phyloP scores from a whole-genome alignment of 345 rosid species.

The Acer campestre region DNA sequence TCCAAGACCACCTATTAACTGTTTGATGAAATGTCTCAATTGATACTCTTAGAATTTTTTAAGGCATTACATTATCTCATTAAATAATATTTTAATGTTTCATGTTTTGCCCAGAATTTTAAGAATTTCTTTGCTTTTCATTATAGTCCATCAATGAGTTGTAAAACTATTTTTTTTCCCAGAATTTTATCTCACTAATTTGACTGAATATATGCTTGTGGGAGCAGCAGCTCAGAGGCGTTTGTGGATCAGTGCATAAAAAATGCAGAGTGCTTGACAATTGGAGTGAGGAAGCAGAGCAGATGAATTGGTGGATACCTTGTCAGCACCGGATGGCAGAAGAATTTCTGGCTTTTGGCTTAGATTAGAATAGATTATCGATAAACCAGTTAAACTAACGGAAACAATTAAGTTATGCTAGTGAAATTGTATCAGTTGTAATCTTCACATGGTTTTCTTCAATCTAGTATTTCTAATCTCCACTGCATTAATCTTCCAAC shows the following conservation, averaged over 20 bases:
- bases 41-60: no score
- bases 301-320: slow-evolving; percentile 78
- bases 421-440: neutral
- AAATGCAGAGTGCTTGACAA: slow-evolving; percentile 74
- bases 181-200: no score
- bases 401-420: neutral
- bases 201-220: slow-evolving; percentile 31
- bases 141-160: no score
- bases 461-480: neutral
- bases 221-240: slow-evolving; percentile 65
- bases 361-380: slow-evolving; percentile 19
- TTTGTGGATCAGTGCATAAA: slow-evolving; percentile 83
- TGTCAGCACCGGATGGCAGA: slow-evolving; percentile 89
- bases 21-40: no score
- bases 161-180: no score
- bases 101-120: no score
- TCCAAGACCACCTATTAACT: no score
- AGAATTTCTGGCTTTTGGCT: slow-evolving; percentile 97
- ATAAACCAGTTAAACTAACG: neutral
- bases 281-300: slow-evolving; percentile 95
- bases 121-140: no score
- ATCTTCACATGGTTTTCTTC: neutral
- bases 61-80: no score
- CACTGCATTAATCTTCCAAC: no score
- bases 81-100: no score